Conservation (phyloP, 2,329 filamentous ascomycete genomes). For the Colletotrichum chlorophyti region DNA sequence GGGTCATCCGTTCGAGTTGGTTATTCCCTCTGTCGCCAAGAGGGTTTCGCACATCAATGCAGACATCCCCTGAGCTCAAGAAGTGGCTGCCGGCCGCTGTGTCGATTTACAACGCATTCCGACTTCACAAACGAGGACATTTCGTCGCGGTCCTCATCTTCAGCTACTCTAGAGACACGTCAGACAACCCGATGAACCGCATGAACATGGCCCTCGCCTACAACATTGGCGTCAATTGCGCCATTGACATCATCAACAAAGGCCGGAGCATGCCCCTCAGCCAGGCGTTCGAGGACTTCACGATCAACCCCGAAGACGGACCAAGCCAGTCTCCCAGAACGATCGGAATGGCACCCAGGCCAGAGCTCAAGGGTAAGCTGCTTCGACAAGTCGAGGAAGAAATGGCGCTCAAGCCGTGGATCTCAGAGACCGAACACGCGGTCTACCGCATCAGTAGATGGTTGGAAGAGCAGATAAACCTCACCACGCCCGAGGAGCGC, state of each 20-base stretch:
- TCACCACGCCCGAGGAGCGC: neutral
- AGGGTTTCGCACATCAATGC: neutral
- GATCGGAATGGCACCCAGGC: too few relatives aligned
- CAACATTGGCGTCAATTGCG: neutral
- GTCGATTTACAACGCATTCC: neutral
- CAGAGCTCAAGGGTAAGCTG: neutral
- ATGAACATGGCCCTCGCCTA: neutral
- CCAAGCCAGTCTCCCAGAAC: neutral
- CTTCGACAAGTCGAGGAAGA: neutral
- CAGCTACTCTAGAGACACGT: neutral
- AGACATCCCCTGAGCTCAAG: neutral
- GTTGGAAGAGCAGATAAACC: neutral
- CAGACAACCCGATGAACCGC: neutral
- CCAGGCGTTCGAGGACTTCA: neutral
- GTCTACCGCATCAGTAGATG: neutral
- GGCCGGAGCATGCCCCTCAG: neutral
- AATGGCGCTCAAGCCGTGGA: neutral
- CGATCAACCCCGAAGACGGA: rapidly evolving
- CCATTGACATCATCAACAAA: neutral
- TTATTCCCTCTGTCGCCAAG: neutral
- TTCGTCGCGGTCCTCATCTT: neutral
- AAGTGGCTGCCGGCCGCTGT: neutral
- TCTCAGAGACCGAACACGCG: neutral
- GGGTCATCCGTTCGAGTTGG: neutral
- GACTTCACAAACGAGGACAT: neutral